These are phyloP conservation scores for Tillandsia leiboldiana DNA, from an alignment of 176 grass and related monocot species.

Conservation along the genomic window DNA sequence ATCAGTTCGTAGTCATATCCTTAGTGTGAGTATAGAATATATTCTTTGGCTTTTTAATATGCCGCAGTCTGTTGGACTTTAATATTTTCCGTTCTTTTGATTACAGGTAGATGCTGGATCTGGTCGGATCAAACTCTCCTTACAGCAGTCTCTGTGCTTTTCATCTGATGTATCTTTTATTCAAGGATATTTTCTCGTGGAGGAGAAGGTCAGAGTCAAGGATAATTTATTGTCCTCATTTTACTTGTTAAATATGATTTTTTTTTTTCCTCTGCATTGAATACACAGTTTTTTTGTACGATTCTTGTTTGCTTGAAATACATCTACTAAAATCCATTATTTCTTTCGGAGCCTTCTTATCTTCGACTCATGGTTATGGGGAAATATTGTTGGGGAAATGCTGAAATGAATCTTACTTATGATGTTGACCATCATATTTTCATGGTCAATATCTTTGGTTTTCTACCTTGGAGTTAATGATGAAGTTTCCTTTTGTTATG, in stretches of 20 bases:
- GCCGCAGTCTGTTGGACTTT: slow-evolving; percentile 14
- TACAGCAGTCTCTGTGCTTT: slow-evolving; percentile 80
- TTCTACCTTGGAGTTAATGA: background rate
- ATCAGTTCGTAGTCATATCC: slow-evolving; percentile 69
- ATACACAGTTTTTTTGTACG: background rate
- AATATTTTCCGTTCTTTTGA: background rate
- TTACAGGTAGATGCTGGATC: slow-evolving; percentile 60
- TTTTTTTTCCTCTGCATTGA: background rate
- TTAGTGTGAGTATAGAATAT: slow-evolving; percentile 44
- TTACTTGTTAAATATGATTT: background rate
- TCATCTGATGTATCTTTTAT: slow-evolving; percentile 71
- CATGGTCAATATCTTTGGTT: background rate
- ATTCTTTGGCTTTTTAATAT: slow-evolving; percentile 4
- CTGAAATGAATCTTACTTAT: too few relatives aligned
- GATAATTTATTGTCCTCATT: slow-evolving; percentile 1
- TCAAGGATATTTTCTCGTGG: slow-evolving; percentile 70
- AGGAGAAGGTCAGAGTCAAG: slow-evolving; percentile 54
- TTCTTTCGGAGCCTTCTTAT: background rate
- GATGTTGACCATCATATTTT: too few relatives aligned
- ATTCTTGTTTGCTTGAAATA: too few relatives aligned
- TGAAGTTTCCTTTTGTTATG: background rate
- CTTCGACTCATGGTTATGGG: too few relatives aligned
- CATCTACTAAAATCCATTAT: background rate
- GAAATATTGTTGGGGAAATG: too few relatives aligned
- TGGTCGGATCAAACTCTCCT: slow-evolving; percentile 71